Evolutionary conservation across 495 filamentous ascomycete species (phyloP).

Genomic region (Neurospora sp.): DNA sequence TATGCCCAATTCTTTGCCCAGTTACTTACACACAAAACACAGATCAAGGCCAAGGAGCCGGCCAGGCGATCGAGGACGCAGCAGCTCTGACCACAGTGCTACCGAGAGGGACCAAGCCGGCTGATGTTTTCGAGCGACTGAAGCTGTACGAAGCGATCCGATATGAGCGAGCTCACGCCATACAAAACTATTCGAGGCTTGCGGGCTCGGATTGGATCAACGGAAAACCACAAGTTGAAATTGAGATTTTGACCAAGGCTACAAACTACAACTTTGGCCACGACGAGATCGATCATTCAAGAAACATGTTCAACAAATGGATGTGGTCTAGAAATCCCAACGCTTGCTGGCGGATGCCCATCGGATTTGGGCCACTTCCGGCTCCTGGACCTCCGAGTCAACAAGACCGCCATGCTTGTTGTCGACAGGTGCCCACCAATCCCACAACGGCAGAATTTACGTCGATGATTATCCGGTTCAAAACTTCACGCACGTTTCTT

Average conservation of each 20-base stretch:
- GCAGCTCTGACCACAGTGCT: conserved; percentile 44
- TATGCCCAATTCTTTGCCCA: background rate
- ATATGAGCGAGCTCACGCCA: conserved; percentile 40
- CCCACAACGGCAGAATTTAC: conserved; percentile 28
- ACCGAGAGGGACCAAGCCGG: conserved; percentile 25
- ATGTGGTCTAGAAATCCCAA: conserved; percentile 30
- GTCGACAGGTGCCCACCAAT: background rate
- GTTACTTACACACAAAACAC: background rate
- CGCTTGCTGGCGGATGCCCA: conserved; percentile 41
- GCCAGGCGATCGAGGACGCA: conserved; percentile 51
- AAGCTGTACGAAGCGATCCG: conserved; percentile 44
- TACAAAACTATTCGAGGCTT: conserved; percentile 45
- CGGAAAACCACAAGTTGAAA: conserved; percentile 22
- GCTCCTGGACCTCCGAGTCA: conserved; percentile 27
- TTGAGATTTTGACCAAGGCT: conserved; percentile 27
- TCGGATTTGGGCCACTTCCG: conserved; percentile 48
- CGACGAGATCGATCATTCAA: conserved; percentile 48
- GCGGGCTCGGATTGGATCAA: conserved; percentile 32
- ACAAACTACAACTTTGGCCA: conserved; percentile 49
- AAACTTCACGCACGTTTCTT: conserved; percentile 46
- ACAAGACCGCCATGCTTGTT: conserved; percentile 19
- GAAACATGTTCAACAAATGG: conserved; percentile 38
- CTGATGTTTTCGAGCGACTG: conserved; percentile 38
- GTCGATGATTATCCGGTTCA: conserved; percentile 47
- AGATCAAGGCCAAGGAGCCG: conserved; percentile 46